Evolutionary conservation across 2,329 filamentous ascomycete species (phyloP), one percentile per base, ranked within the genome.

Genomic region (Trichophyton schoenleinii): DNA sequence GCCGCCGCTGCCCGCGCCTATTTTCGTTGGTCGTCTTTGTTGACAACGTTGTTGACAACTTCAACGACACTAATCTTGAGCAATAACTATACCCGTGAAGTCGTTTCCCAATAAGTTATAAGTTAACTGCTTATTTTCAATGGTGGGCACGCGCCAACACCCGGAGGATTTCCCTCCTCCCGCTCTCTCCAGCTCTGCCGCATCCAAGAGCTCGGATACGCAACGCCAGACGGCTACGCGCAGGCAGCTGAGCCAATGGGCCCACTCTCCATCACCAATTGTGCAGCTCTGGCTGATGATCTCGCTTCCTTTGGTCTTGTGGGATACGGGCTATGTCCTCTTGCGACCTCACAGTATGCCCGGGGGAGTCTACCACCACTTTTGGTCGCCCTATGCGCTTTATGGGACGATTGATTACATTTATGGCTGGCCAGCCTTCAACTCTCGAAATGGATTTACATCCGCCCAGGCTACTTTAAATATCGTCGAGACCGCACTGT

Each of bases 271-370:
- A 2, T 81, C 81, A 11, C 80, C 80, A 59, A 69, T 84, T 11
- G 78, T 83, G 22, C 80, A 89, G 49, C 66, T 84, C 65, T 95
- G 90, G 90, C 79, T 95, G 28, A 74, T 80, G 62, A 65, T 92
- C 64, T 91, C 88, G 20, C 75, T 94, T 15, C 89, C 88, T 1
- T 80, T 95, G 63, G 89, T 95, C 57, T 70, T 83, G 58, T 95
- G 91, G 91, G 91, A 96, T 75, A 83, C 82, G 34, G 77, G 79
- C 62, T 96, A 95, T 76, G 84, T 95, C 44, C 78, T 95, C 55
- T 77, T 88, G 60, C 88, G 91, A 20, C 91, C 91, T 34, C 83
- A 86, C 73, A 88, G 85, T 62, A 94, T 96, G 88, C 83, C 86
- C 0, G 88, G 89, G 66, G 90, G 90, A 15, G 75, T 73, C 55